phyloP scores from a whole-genome alignment of 1,284 basidiomycete genomes.

The Leccinum huronense region DNA sequence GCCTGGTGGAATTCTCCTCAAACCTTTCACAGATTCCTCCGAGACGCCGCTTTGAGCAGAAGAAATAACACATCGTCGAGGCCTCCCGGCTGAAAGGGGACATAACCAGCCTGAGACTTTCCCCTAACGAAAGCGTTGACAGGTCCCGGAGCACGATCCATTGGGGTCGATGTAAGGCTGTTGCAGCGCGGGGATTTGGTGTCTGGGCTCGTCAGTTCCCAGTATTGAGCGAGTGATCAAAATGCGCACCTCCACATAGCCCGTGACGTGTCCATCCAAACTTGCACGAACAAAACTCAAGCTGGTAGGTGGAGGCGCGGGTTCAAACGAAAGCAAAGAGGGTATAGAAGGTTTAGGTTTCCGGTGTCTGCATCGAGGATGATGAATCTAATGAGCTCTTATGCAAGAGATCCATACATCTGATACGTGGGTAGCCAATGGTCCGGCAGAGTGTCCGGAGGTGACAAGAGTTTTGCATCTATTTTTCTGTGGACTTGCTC shows the following conservation, averaged over 20 bases:
- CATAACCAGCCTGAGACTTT: constrained; percentile 72
- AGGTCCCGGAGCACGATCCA: constrained; percentile 80
- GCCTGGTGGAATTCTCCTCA: constrained; percentile 62
- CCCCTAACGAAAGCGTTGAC: constrained; percentile 85
- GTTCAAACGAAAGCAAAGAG: constrained; percentile 59
- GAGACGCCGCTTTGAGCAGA: constrained; percentile 37
- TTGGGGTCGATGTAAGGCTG: constrained; percentile 79
- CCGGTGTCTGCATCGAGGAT: constrained; percentile 59
- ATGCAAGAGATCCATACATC: constrained; percentile 49
- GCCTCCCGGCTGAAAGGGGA: constrained; percentile 92
- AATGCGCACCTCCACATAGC: constrained; percentile 67
- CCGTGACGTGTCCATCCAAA: constrained; percentile 75
- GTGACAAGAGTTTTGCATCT: constrained; percentile 67
- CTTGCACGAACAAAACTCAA: constrained; percentile 78
- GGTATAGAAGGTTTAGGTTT: constrained; percentile 58
- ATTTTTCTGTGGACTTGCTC: constrained; percentile 63
- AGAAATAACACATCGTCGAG: constrained; percentile 59
- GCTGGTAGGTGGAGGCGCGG: constrained; percentile 75
- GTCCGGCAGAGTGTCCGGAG: constrained; percentile 57
- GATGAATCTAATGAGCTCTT: constrained; percentile 23
- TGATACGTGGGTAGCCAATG: constrained; percentile 77
- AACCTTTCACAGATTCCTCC: constrained; percentile 41
- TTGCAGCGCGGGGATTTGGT: constrained; percentile 47
- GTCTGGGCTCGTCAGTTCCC: constrained; percentile 40
- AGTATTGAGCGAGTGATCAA: not conserved